A percentile compares a stretch with the other conserved stretches of the same genome.
These are phyloP conservation scores for Teunomyces barrocoloradensis DNA, from an alignment of 805 yeast genomes.

Conservation along the genomic window DNA sequence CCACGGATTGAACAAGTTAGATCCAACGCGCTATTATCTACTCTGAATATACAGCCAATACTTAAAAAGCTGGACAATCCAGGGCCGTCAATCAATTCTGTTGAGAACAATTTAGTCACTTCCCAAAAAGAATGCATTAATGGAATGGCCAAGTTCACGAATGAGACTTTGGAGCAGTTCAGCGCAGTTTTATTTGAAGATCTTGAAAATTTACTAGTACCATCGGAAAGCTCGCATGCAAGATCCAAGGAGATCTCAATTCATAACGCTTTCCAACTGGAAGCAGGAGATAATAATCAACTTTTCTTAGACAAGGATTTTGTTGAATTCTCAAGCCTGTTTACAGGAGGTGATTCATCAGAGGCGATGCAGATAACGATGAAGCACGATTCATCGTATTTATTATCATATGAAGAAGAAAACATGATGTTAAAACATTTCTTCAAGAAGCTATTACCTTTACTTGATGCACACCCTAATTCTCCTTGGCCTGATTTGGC, in stretches of 20 bases:
- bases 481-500: constrained; percentile 63
- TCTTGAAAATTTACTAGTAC: constrained; percentile 19
- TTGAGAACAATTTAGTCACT: background rate
- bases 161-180: constrained; percentile 20
- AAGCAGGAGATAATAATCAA: background rate
- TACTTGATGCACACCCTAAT: constrained; percentile 58
- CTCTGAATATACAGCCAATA: background rate
- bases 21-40: background rate
- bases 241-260: background rate
- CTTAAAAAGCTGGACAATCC: background rate
- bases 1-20: background rate
- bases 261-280: background rate
- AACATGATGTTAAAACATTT: constrained; percentile 55
- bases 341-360: background rate
- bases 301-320: constrained; percentile 1
- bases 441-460: constrained; percentile 50
- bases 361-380: background rate
- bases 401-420: constrained; percentile 45
- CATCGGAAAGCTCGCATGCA: constrained; percentile 3
- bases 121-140: background rate
- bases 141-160: constrained; percentile 8
- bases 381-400: background rate
- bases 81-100: background rate
- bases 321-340: background rate
- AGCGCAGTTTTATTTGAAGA: constrained; percentile 25